Conservation (phyloP, 305 asterid species). For the Fraxinus platypoda region DNA sequence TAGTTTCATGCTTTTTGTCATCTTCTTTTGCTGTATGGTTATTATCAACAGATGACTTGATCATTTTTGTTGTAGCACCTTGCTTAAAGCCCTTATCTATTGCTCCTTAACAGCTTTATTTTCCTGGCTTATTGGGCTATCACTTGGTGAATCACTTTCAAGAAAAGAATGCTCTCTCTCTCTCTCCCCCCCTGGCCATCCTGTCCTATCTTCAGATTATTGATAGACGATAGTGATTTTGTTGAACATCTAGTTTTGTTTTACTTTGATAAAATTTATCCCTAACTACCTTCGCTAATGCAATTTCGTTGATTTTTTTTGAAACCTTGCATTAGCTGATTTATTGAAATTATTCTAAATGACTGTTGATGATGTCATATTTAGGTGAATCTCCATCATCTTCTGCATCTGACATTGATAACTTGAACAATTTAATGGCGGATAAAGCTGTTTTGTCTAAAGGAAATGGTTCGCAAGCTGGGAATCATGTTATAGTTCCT, state of each 20-base stretch:
- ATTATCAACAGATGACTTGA: not conserved
- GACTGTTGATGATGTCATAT: conserved; percentile 20
- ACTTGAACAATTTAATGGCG: conserved; percentile 61
- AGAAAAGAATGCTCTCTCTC: not conserved
- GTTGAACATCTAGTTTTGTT: not conserved
- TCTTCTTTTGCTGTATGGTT: not conserved
- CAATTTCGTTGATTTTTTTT: not conserved
- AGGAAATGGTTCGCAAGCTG: conserved; percentile 53
- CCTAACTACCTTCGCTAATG: not conserved
- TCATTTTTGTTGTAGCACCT: not conserved
- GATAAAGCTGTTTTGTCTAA: conserved; percentile 61
- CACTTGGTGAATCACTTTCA: not conserved
- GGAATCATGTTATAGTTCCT: conserved; percentile 56
- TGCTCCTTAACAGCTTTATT: not conserved
- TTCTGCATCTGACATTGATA: conserved; percentile 92
- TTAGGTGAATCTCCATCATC: conserved; percentile 95
- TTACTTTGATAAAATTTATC: not conserved
- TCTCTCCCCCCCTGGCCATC: not conserved
- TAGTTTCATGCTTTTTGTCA: conserved; percentile 8
- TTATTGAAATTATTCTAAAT: conserved; percentile 5
- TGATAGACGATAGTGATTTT: not conserved
- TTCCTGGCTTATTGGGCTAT: not conserved
- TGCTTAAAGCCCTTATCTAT: not conserved
- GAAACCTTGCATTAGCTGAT: not conserved
- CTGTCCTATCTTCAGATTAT: not conserved